These are phyloP conservation scores for Sporothrix pallida DNA, from an alignment of 2,329 filamentous ascomycete genomes.

Conservation along the genomic window DNA sequence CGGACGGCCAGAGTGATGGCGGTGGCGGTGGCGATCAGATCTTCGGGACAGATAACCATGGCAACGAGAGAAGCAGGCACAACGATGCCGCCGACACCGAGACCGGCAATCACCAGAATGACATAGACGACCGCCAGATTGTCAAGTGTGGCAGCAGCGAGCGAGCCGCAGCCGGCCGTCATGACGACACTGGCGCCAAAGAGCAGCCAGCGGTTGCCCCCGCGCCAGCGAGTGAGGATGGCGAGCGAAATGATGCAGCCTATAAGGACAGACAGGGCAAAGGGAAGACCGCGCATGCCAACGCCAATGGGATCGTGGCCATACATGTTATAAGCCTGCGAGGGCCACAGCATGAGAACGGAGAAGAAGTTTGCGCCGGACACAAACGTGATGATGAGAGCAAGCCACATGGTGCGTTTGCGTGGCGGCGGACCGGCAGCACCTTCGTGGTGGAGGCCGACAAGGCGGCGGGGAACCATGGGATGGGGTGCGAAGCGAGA, in stretches of 20 bases:
- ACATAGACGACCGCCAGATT: slow-evolving; percentile 62
- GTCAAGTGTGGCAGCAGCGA: slow-evolving; percentile 56
- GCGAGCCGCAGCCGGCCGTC: slow-evolving; percentile 66
- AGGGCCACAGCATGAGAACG: slow-evolving; percentile 65
- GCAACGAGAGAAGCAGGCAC: slow-evolving; percentile 71
- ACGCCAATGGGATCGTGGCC: slow-evolving; percentile 67
- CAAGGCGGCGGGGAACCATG: slow-evolving; percentile 56
- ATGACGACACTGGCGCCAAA: slow-evolving; percentile 65
- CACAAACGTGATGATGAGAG: slow-evolving; percentile 63
- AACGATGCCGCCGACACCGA: slow-evolving; percentile 71
- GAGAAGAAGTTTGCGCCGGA: slow-evolving; percentile 65
- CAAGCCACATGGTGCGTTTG: slow-evolving; percentile 55
- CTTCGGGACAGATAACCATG: slow-evolving; percentile 72
- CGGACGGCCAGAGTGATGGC: slow-evolving; percentile 73
- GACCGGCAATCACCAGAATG: slow-evolving; percentile 63
- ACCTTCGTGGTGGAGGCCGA: slow-evolving; percentile 40
- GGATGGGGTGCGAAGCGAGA: slow-evolving; percentile 60
- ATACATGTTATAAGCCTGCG: slow-evolving; percentile 68
- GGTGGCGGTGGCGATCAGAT: slow-evolving; percentile 71
- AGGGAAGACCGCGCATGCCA: slow-evolving; percentile 68
- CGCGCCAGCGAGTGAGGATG: slow-evolving; percentile 62
- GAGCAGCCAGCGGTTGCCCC: slow-evolving; percentile 65
- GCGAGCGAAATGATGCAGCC: slow-evolving; percentile 65
- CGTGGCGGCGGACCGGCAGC: slow-evolving; percentile 29
- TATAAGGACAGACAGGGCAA: slow-evolving; percentile 66